Conservation (phyloP, 2,329 filamentous ascomycete genomes). For the Cladosporium sp. region DNA sequence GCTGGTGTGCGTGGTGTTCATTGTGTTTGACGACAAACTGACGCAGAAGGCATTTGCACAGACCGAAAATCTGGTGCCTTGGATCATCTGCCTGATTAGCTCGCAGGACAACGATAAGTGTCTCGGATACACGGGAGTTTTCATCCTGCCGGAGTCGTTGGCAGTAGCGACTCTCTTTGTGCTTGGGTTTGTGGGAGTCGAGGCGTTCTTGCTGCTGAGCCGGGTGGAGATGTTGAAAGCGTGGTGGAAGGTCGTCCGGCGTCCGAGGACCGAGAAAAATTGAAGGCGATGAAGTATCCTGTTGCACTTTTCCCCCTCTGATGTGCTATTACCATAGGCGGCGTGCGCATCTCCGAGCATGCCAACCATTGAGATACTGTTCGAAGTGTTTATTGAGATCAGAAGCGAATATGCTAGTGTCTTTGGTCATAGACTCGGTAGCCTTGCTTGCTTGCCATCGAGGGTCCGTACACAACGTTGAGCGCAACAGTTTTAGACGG, state of each 20-base stretch:
- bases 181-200: conserved; percentile 28
- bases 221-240: conserved; percentile 25
- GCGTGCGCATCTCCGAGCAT: neutral
- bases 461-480: neutral
- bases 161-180: conserved; percentile 29
- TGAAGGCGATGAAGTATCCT: neutral
- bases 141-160: conserved; percentile 26
- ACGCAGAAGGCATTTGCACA: conserved; percentile 26
- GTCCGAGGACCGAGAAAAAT: conserved; percentile 19
- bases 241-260: conserved; percentile 24
- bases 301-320: no score
- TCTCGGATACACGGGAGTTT: conserved; percentile 21
- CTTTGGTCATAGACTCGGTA: neutral
- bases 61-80: conserved; percentile 27
- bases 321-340: neutral
- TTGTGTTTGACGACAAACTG: conserved; percentile 26
- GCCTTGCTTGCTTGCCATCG: neutral
- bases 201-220: conserved; percentile 29
- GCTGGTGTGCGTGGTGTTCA: conserved; percentile 30
- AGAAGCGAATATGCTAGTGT: neutral
- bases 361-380: neutral
- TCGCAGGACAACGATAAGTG: conserved; percentile 26
- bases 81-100: conserved; percentile 30
- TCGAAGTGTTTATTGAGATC: neutral
- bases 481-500: neutral